phyloP scores from a whole-genome alignment of 1,284 basidiomycete genomes.

The Stereum hirsutum region DNA sequence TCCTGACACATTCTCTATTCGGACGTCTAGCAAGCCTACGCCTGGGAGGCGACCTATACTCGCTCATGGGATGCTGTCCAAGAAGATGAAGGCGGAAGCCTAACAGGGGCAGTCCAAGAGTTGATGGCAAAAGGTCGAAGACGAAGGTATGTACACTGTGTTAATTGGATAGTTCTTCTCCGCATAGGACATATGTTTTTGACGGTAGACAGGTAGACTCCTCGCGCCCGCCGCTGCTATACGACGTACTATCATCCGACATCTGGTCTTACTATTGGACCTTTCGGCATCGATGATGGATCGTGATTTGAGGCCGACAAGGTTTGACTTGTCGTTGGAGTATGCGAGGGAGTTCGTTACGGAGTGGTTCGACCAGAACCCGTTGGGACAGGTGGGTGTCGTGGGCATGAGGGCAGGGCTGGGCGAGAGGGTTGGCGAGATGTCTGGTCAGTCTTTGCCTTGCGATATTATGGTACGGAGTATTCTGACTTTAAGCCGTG shows the following conservation, averaged over 20 bases:
- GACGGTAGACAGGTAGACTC: conserved; percentile 32
- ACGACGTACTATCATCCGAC: conserved; percentile 92
- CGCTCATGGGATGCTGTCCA: conserved; percentile 96
- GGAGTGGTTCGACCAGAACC: conserved; percentile 99
- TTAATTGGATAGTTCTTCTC: too few relatives aligned
- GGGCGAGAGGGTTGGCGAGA: conserved; percentile 80
- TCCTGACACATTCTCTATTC: neutral
- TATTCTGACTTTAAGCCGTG: neutral
- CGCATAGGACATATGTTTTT: too few relatives aligned
- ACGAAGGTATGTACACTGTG: conserved; percentile 65
- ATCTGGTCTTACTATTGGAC: conserved; percentile 87
- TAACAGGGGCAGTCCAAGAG: conserved; percentile 86
- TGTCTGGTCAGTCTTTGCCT: conserved; percentile 60
- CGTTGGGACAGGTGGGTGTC: conserved; percentile 91
- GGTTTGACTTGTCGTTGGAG: conserved; percentile 84
- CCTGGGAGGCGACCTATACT: conserved; percentile 94
- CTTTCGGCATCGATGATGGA: conserved; percentile 90
- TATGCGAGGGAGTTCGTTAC: conserved; percentile 86
- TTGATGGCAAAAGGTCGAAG: conserved; percentile 81
- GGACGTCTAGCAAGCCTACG: conserved; percentile 62
- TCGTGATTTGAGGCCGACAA: conserved; percentile 89
- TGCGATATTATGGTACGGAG: too few relatives aligned
- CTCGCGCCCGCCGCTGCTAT: conserved; percentile 82
- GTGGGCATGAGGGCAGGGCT: conserved; percentile 88
- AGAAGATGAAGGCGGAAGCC: conserved; percentile 89